Evolutionary conservation across 2,329 filamentous ascomycete genomes (phyloP), one percentile per base, ranked within the genome.

Genomic region (Cladosporium colombiae): DNA sequence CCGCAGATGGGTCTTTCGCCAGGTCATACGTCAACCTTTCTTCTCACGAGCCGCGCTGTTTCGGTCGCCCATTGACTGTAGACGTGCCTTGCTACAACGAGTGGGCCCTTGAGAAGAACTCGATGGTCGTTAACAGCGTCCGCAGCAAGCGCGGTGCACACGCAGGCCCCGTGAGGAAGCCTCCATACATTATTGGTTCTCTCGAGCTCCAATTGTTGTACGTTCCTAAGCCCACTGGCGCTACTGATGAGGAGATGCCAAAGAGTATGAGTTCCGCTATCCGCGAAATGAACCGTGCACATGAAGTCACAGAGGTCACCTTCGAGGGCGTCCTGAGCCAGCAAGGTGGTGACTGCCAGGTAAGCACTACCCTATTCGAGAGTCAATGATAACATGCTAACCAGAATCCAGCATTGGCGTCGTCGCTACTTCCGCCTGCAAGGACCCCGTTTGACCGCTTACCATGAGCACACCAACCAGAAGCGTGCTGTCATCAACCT

Each of bases 251-350:
- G 18, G 94, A 98, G 71, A 97, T 99, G 92, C 95, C 95, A 64
- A 98, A 98, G 88, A 97, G 93, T 82, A 97, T 99, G 93, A 96
- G 95, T 79, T 91, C 92, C 52, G 97, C 93, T 78, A 91, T 98
- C 72, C 87, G 95, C 21, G 95, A 98, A 81, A 88, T 99, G 80
- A 92, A 91, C 79, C 92, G 94, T 62, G 93, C 94, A 1, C 93
- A 97, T 77, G 90, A 91, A 76, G 85, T 91, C 68, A 86, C 91
- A 68, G 88, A 90, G 68, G 90, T 88, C 72, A 75, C 71, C 31
- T 96, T 87, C 84, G 94, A 99, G 78, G 94, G 95, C 33, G 89
- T 91, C 74, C 82, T 99, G 67, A 97, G 93, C 77, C 95, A 99
- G 77, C 95, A 99, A 80, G 95, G 95, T 76, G 95, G 95, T 72